These are phyloP conservation scores for Fusarium sulawesiense DNA, from an alignment of 2,329 filamentous ascomycete genomes.

Conservation along the genomic window DNA sequence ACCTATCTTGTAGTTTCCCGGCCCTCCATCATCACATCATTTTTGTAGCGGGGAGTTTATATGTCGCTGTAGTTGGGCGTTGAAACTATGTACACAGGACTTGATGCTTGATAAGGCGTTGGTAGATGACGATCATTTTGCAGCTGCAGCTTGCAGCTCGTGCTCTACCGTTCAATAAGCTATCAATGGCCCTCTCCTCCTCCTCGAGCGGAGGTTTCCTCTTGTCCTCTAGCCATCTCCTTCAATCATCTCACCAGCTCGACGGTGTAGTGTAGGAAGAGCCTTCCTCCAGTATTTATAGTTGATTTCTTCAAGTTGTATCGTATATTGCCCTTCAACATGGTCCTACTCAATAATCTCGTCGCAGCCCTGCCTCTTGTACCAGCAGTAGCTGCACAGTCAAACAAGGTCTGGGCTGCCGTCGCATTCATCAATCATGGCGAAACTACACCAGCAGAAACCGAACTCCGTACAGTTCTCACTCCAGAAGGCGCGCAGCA, in stretches of 20 bases:
- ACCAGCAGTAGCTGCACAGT: constrained; percentile 47
- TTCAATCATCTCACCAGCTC: constrained; percentile 21
- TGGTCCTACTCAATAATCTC: constrained; percentile 34
- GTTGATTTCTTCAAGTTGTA: not conserved
- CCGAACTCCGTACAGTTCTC: constrained; percentile 50
- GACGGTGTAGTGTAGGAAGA: constrained; percentile 23
- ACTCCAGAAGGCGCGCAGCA: constrained; percentile 67
- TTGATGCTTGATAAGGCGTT: constrained; percentile 22
- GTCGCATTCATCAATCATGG: constrained; percentile 64
- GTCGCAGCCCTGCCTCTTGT: constrained; percentile 37
- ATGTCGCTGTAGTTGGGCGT: constrained; percentile 5
- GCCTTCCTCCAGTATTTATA: not conserved
- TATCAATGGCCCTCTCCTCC: constrained; percentile 15
- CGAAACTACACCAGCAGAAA: constrained; percentile 61
- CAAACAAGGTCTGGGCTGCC: constrained; percentile 61
- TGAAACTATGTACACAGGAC: constrained; percentile 33
- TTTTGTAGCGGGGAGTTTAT: constrained; percentile 32
- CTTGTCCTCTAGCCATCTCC: constrained; percentile 10
- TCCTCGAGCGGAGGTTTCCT: constrained; percentile 4
- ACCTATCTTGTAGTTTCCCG: constrained; percentile 28
- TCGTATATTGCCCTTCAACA: constrained; percentile 17
- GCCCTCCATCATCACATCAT: constrained; percentile 35
- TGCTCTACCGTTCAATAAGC: constrained; percentile 19
- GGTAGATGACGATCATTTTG: constrained; percentile 37
- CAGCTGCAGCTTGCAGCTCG: constrained; percentile 27